Evolutionary conservation across 768 basidiomycete genomes (phyloP), one percentile per base, ranked within the genome.

Genomic region (Dictyophora rubrovolvata): DNA sequence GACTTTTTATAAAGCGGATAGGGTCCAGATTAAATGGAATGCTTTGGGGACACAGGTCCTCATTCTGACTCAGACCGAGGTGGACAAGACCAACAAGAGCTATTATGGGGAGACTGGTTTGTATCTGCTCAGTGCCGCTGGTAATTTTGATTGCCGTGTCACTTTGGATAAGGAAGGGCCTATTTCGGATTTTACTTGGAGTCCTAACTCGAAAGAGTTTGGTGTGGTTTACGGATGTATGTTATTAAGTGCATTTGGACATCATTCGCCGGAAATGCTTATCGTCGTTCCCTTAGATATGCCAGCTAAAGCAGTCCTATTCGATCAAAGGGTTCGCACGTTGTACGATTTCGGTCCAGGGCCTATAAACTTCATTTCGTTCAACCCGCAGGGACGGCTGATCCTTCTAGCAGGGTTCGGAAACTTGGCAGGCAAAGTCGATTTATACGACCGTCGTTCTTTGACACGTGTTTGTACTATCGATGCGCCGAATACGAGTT

Each of bases 71-170:
- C 92, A 94, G 67, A 95, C 94, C 4, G 96, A 99, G 66, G 94
- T 97, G 55, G 95, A 99, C 68, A 91, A 90, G 69, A 87, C 90
- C 50, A 95, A 95, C 71, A 96, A 90, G 80, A 93, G 87, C 66
- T 99, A 99, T 71, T 99, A 98, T 64, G 96, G 96, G 56, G 95
- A 98, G 76, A 96, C 94, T 1, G 90, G 91, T 55, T 75, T 99
- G 67, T 97, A 95, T 73, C 79, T 97, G 14, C 81, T 98, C 62
- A 93, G 86, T 63, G 84, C 93, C 17, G 87, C 91, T 9, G 94
- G 95, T 16, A 89, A 92, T 65, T 97, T 93, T 65, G 94, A 97
- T 69, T 92, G 90, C 68, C 79, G 92, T 28, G 88, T 98, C 23
- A 74, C 79, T 1, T 74, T 90, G 65, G 93, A 96, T 73, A 97